Evolutionary conservation across 2,329 filamentous ascomycete species (phyloP), one percentile per base, ranked within the genome.

Genomic region (Hymenoscyphus occultus): DNA sequence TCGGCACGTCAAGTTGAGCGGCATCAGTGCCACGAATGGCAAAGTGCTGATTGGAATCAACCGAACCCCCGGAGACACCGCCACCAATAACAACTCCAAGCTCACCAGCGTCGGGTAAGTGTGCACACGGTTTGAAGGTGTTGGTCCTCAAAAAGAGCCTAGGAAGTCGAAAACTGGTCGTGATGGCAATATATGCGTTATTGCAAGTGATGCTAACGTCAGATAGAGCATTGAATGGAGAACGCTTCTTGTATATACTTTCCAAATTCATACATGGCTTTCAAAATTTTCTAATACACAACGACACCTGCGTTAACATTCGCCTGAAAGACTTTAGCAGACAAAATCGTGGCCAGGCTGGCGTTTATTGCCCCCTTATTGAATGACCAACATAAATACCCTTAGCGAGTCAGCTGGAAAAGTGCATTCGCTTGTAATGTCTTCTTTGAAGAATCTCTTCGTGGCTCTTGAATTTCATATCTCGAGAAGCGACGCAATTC

Each of bases 31-130:
- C 66, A 73, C 75, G 59, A 74, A 76, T 64, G 81, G 81, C 65
- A 72, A 48, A 1, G 39, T 61, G 14, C 56, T 72, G 51, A 68
- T 65, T 57, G 70, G 69, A 65, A 67, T 83, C 74, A 83, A 83
- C 77, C 77, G 76, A 65, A 84, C 83, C 78, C 83, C 80, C 68
- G 81, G 80, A 42, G 80, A 82, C 68, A 80, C 77, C 0, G 78
- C 78, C 59, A 77, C 72, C 7, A 76, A 81, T 67, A 78, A 75
- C 64, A 79, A 80, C 67, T 77, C 77, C n/a, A 59, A 16, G 77
- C 76, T 65, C 19, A 66, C 58, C 0, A 32, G 35, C 45, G 68
- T 71, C n/a, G 10, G 60, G 0, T 64, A 67, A n/a, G 60, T 70
- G 10, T 71, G 71, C 60, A 64, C 64, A 4, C 63, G 63, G n/a